Conservation (phyloP, 2,329 filamentous ascomycete species). For the Emmonsia crescens region DNA sequence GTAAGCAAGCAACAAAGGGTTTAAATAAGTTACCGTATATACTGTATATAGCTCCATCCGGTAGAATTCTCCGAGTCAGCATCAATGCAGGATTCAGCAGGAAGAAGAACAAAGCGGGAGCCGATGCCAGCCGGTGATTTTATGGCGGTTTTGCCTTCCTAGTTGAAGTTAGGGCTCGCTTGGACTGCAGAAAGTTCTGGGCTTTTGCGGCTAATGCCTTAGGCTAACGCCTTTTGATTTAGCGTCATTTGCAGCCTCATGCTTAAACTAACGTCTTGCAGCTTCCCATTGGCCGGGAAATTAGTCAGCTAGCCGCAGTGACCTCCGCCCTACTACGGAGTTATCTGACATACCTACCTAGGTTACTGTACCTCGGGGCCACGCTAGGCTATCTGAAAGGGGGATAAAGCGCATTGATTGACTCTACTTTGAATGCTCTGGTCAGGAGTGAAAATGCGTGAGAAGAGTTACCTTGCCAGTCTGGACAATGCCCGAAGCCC, state of each 20-base stretch:
- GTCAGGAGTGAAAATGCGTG: not conserved
- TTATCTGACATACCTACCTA: no score
- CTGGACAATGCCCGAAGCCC: not conserved
- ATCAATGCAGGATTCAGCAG: not conserved
- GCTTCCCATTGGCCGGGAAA: not conserved
- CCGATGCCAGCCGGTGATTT: constrained; percentile 2
- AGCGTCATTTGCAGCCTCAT: not conserved
- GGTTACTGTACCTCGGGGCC: no score
- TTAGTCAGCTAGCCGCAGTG: not conserved
- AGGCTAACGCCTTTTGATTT: not conserved
- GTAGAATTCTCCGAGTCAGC: not conserved
- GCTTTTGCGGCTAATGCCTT: not conserved
- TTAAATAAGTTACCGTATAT: not conserved
- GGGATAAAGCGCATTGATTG: not conserved
- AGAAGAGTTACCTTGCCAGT: not conserved
- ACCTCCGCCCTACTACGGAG: not conserved
- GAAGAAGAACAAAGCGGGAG: not conserved
- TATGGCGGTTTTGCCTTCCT: not conserved
- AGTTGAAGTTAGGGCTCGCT: not conserved
- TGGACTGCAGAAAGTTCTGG: not conserved
- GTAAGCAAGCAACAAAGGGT: not conserved
- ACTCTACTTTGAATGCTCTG: not conserved
- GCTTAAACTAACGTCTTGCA: not conserved
- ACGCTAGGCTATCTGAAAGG: not conserved
- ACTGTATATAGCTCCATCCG: no score